Evolutionary conservation across 2,329 filamentous ascomycete species (phyloP).

Genomic region (Cyphellophora europaea): DNA sequence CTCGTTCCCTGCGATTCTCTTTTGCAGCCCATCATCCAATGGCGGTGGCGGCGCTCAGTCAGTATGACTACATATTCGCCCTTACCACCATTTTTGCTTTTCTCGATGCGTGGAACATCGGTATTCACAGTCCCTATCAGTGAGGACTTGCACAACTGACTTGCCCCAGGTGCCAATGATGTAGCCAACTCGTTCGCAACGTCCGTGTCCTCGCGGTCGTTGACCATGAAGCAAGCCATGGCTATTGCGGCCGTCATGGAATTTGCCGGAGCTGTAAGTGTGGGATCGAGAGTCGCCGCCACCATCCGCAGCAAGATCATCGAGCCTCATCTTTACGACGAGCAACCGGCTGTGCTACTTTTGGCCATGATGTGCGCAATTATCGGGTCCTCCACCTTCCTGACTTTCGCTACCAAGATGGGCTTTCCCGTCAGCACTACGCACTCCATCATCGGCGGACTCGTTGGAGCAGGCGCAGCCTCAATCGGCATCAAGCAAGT

Average conservation of each 20-base stretch:
- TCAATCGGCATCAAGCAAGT: constrained; percentile 51
- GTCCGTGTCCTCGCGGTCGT: constrained; percentile 67
- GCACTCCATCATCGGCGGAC: constrained; percentile 58
- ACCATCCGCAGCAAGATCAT: constrained; percentile 74
- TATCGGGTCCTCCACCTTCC: constrained; percentile 58
- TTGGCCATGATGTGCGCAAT: constrained; percentile 56
- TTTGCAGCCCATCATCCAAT: too few species aligned
- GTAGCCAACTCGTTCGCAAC: constrained; percentile 77
- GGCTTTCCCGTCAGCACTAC: constrained; percentile 55
- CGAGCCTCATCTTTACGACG: constrained; percentile 45
- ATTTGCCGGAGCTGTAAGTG: constrained; percentile 54
- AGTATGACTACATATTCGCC: constrained; percentile 63
- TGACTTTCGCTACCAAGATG: constrained; percentile 69
- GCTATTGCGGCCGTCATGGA: constrained; percentile 57
- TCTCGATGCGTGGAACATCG: constrained; percentile 68
- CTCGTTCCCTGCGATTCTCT: too few species aligned
- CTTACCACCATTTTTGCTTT: constrained; percentile 66
- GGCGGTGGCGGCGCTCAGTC: constrained; percentile 38
- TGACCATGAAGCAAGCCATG: constrained; percentile 61
- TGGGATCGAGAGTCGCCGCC: constrained; percentile 58
- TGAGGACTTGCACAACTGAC: too few species aligned
- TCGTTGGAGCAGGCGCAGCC: constrained; percentile 60
- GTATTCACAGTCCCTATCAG: constrained; percentile 21
- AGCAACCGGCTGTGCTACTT: constrained; percentile 55
- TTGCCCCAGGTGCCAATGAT: constrained; percentile 62